Evolutionary conservation across 148 eudicot genomes (phyloP), one percentile per base, ranked within the genome.

Genomic region (Polygonum aviculare): DNA sequence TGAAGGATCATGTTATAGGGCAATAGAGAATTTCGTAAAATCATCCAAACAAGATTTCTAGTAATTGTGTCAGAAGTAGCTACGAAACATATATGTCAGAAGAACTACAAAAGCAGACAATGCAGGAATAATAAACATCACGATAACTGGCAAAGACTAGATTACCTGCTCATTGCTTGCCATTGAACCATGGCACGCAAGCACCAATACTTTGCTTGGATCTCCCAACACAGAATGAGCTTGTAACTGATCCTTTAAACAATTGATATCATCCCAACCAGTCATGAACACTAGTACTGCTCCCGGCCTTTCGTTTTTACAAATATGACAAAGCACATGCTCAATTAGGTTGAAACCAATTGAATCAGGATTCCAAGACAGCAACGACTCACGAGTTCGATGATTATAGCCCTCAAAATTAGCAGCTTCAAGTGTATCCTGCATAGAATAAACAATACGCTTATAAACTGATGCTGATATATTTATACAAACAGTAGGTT

Each of bases 111-210:
- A 36, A 12, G 38, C 3, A 16, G 35, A 62, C 33, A 12, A 62
- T 62, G 69, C 21, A 67, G 72, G 44, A 36, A 12, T 35, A 36
- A 67, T 40, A 3, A 67, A n/a, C 2, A 35, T 67, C 21, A 35
- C 36, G 72, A 67, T 44, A 60, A 71, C 0, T 65, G 67, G 18
- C 19, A n/a, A 40, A 22, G 36, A 69, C 19, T 73, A 77, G 19
- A 79, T 72, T 82, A 92, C 98, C 98, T 95, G 98, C 77, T 95
- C 98, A 26, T 91, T 77, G 79, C 98, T 95, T 80, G 90, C 89
- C 98, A 95, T 95, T 79, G 98, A 95, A 73, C 98, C 98, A 86
- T 95, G 98, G 80, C 99, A 96, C 48, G 94, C 97, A 79, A 96
- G 97, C 81, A 96, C 76, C 81, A 93, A 85, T 76, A 96, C 93